Evolutionary conservation across 768 basidiomycete genomes (phyloP).

Genomic region (Boletus speciosus): DNA sequence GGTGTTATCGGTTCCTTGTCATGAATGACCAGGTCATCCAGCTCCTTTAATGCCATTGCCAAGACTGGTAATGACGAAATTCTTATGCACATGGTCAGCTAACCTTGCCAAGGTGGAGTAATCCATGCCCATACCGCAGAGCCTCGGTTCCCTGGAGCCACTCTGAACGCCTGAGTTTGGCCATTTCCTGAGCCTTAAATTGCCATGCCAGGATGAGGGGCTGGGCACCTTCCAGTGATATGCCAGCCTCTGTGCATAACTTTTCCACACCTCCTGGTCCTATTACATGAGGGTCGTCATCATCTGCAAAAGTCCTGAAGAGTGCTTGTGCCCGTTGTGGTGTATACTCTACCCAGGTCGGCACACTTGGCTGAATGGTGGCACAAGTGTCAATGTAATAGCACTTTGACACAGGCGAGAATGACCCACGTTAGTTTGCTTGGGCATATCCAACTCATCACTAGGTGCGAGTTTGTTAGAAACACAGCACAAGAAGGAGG

Average conservation of each 20-base stretch:
- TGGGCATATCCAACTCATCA: constrained; percentile 40
- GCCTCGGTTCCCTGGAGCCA: constrained; percentile 59
- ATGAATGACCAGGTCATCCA: constrained; percentile 60
- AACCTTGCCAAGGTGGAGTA: not conserved
- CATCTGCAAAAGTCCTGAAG: constrained; percentile 63
- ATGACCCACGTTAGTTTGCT: constrained; percentile 30
- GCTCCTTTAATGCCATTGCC: constrained; percentile 50
- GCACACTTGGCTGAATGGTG: constrained; percentile 2
- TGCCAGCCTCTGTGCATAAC: constrained; percentile 65
- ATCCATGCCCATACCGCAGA: constrained; percentile 38
- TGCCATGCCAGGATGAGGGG: constrained; percentile 79
- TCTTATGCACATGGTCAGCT: constrained; percentile 29
- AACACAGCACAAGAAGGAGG: constrained; percentile 60
- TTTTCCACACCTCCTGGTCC: constrained; percentile 70
- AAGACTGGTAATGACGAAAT: constrained; percentile 50
- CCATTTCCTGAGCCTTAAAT: constrained; percentile 67
- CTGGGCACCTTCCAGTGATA: constrained; percentile 68
- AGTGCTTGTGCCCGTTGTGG: constrained; percentile 48
- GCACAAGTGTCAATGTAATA: not conserved
- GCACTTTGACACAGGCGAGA: not conserved
- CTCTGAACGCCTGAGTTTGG: constrained; percentile 61
- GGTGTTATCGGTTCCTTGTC: constrained; percentile 38
- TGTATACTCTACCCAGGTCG: constrained; percentile 40
- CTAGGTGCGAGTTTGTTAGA: constrained; percentile 53
- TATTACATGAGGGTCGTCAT: constrained; percentile 47